Base-by-base conservation (phyloP, 129 eudicot genomes). In the Flaveria sonorensis region DNA sequence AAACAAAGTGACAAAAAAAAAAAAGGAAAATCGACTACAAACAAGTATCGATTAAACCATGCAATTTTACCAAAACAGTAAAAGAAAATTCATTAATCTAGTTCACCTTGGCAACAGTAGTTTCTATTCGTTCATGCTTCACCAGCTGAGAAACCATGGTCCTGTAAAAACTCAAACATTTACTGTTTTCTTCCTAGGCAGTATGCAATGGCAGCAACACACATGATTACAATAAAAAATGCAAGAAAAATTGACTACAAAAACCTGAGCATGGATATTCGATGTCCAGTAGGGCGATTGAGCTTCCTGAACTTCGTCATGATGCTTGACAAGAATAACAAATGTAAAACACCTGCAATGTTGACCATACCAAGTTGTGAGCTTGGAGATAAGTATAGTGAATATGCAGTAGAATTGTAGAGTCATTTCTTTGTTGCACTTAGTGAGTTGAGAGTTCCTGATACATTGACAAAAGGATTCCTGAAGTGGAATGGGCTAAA, bases 91-190 rank as follows among this genome's bases (percentile, higher is more conserved):
- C 46, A 26, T 5, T 4, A 72, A 47, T 66, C 30, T 42, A 50
- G 7, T 46, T 77, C n/a, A 94, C 98, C 96, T 94, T 94, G 43
- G 97, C 88, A 76, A 94, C 88, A 55, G 98, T 93, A 40, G 98
- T 91, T 82, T 93, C 98, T 68, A 93, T 93, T 0, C 98, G 87
- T 82, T 93, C 98, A 36, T 93, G 98, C 84, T 91, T 91, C 80
- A 93, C 97, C 75, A 93, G 75, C 83, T 93, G 97, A 14, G 98
- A 93, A 13, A 93, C 98, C 98, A 93, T 91, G 64, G 98, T 93
- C 83, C 98, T 93, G 75, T 70, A 55, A 13, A 40, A 26, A 43
- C 42, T 18, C 23, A 47, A 14, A 47, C 20, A 16, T 42, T 63
- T 39, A 72, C 19, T 7, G n/a, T 42, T 72, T 23, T 61, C 24